phyloP scores from a whole-genome alignment of 2,329 filamentous ascomycete species.

The Phyllosticta ampelicida region DNA sequence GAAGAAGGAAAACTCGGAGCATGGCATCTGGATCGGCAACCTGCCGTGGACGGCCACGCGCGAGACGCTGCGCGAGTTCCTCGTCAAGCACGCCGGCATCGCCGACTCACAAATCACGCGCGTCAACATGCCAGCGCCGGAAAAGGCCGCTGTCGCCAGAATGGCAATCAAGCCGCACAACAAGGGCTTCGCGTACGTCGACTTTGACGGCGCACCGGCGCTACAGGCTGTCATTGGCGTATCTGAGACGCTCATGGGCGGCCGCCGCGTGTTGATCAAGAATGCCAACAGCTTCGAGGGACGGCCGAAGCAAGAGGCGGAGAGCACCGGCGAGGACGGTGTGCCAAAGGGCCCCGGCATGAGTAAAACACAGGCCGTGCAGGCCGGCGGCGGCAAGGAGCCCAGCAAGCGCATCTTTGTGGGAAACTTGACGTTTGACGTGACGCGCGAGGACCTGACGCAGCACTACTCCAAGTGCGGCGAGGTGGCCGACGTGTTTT shows the following conservation, averaged over 20 bases:
- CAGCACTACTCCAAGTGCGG: constrained; percentile 81
- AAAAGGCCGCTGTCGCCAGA: constrained; percentile 21
- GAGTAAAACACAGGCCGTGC: constrained; percentile 7
- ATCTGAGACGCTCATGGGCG: constrained; percentile 69
- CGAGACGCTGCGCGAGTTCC: constrained; percentile 64
- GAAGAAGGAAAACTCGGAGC: constrained; percentile 53
- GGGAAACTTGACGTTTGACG: constrained; percentile 44
- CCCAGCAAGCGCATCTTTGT: constrained; percentile 79
- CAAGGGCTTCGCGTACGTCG: constrained; percentile 93
- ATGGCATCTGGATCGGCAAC: constrained; percentile 95
- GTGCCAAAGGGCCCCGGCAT: background rate
- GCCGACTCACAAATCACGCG: constrained; percentile 64
- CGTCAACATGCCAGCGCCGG: constrained; percentile 61
- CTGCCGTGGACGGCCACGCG: constrained; percentile 73
- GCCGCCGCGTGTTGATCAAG: constrained; percentile 84
- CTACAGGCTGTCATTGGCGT: constrained; percentile 70
- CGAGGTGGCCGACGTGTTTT: constrained; percentile 67
- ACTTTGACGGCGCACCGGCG: constrained; percentile 61
- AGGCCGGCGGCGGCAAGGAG: constrained; percentile 37
- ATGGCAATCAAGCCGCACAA: constrained; percentile 53
- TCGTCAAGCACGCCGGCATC: constrained; percentile 55
- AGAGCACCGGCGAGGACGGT: constrained; percentile 19
- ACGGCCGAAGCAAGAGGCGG: constrained; percentile 58
- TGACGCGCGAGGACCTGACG: constrained; percentile 63
- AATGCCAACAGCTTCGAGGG: constrained; percentile 83